Base-by-base conservation (phyloP, 768 basidiomycete species). In the Lentinula sp. region DNA sequence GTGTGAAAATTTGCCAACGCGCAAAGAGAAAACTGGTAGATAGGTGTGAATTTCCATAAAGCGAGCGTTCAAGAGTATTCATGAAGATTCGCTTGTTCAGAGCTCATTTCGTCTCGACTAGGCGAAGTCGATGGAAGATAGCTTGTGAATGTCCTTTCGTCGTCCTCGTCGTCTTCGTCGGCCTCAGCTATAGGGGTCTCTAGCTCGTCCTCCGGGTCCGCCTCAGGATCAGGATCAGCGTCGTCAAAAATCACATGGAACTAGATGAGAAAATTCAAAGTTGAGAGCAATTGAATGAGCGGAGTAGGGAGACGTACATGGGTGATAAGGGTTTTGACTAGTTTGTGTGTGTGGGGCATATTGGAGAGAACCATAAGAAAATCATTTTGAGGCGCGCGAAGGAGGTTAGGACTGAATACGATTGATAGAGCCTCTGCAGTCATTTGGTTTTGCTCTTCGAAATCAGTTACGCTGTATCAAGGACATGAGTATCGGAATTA, bases 391-490 rank as follows among this genome's bases (percentile, higher is more conserved):
- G 88, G 89, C 3, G 89, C 86, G 18, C 90, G 85, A 56, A 91
- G 69, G 51, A 93, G 72, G 68, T 91, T 92, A 5, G 89, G 91
- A 63, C 89, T 89, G 72, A 93, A 93, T 16, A 93, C 91, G 57
- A 93, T 92, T 0, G 93, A 87, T 3, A 95, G 78, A 6, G 88
- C 86, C 65, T 93, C 87, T 1, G 90, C 86, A 1, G 89, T 91
- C 93, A 95, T 95, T 62, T 94, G 92, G 66, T 93, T 95, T 53
- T 86, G 81, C 61, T 93, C 91, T 69, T 94, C 91, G 71, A 81
- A 91, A 68, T 93, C 91, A 4, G 91, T 90, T n/a, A 93, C 89
- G 68, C 90, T 90, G 68, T 1, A 28, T 28, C 5, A 9, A 13
- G n/a, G 16, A 55, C n/a, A 4, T 50, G 37, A 46, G 31, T 32